phyloP scores from a whole-genome alignment of 129 eudicot genomes.

The Flaveria ramosissima region DNA sequence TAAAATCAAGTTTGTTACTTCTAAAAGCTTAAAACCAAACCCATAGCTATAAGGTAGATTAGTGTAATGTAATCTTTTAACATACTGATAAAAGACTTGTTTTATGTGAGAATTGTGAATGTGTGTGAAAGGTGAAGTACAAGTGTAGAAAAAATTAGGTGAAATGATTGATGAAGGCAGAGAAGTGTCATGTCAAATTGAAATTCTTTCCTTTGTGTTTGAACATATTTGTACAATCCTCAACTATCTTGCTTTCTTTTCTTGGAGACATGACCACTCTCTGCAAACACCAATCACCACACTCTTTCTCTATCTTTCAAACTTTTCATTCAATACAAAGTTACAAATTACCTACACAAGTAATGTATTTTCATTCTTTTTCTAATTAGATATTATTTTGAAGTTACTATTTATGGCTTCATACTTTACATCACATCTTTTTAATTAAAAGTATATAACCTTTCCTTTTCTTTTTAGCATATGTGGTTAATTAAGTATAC shows the following conservation, averaged over 20 bases:
- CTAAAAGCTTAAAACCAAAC: background rate
- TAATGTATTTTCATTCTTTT: background rate
- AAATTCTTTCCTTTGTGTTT: slow-evolving; percentile 32
- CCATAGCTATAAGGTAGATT: background rate
- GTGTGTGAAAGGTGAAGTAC: slow-evolving; percentile 21
- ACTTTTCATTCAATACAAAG: background rate
- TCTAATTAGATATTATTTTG: background rate
- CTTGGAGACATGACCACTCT: slow-evolving; percentile 39
- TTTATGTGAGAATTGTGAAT: slow-evolving; percentile 18
- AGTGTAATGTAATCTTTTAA: too few species aligned
- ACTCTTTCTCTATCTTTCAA: slow-evolving; percentile 12
- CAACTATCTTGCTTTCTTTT: slow-evolving; percentile 25
- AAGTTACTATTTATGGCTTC: too few species aligned
- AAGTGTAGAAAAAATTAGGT: slow-evolving; percentile 3
- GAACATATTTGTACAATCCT: slow-evolving; percentile 29
- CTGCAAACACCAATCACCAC: slow-evolving; percentile 14
- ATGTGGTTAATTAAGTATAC: background rate
- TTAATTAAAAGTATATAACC: background rate
- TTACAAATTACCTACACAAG: background rate
- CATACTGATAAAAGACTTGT: too few species aligned
- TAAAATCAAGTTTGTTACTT: background rate
- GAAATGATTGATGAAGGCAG: slow-evolving; percentile 35
- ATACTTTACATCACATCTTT: background rate
- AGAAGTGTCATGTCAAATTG: slow-evolving; percentile 33
- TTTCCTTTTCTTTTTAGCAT: background rate